phyloP scores from a whole-genome alignment of 2,329 filamentous ascomycete genomes.

The Achaetomium macrosporum region DNA sequence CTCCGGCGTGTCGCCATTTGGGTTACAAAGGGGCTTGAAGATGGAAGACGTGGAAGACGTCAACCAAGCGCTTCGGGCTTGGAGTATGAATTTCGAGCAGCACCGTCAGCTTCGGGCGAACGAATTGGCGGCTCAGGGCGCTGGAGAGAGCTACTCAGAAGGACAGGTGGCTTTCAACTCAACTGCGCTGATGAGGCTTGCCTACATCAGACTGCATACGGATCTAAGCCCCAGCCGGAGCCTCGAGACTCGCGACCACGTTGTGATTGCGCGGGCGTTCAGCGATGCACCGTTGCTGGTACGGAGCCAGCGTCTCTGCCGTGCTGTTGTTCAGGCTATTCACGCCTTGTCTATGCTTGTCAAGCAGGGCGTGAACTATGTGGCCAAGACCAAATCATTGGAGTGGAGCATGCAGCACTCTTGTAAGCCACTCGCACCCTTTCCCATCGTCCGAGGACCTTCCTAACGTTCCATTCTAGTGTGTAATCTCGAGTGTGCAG shows the following conservation, averaged over 20 bases:
- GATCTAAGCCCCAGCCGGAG: conserved; percentile 57
- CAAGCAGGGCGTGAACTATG: conserved; percentile 57
- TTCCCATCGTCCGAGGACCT: not conserved
- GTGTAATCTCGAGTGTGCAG: conserved; percentile 57
- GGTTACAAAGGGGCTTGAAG: conserved; percentile 45
- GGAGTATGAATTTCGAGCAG: conserved; percentile 54
- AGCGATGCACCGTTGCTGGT: conserved; percentile 52
- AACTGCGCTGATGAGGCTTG: conserved; percentile 53
- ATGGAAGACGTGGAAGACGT: conserved; percentile 53
- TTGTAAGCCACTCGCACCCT: conserved; percentile 36
- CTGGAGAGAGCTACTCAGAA: conserved; percentile 47
- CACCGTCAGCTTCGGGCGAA: conserved; percentile 46
- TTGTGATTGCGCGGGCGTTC: conserved; percentile 55
- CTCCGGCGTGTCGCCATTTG: conserved; percentile 43
- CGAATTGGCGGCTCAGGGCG: conserved; percentile 37
- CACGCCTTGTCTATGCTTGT: conserved; percentile 64
- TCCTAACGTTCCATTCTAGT: conserved; percentile 33
- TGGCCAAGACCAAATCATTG: conserved; percentile 54
- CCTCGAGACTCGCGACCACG: conserved; percentile 59
- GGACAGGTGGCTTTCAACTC: conserved; percentile 63
- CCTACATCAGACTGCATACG: conserved; percentile 60
- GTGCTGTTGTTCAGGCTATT: conserved; percentile 61
- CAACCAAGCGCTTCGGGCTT: conserved; percentile 49
- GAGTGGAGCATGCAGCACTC: conserved; percentile 61
- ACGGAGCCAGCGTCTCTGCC: conserved; percentile 53